Base-by-base conservation (phyloP, 441 rosid species). In the Euphorbia corollata region DNA sequence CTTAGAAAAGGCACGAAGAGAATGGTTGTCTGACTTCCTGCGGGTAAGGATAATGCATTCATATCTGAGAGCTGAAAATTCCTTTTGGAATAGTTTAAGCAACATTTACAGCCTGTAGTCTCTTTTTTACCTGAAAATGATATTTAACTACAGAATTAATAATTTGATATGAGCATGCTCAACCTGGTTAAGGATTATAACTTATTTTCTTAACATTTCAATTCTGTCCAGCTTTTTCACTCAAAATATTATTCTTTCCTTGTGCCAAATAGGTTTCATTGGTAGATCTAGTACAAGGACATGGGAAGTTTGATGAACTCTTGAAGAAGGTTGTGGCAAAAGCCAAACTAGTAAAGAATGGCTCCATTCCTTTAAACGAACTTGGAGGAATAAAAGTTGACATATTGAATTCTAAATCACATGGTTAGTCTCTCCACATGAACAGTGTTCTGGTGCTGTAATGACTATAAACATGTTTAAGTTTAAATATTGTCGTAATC, bases 11-110 rank as follows among this genome's bases (percentile, higher is more conserved):
- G 86, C 89, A 36, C 83, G 68, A 24, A 72, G 2, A 32, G 87
- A 71, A 63, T 93, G 97, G 99, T 76, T 87, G 75, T 77, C 79
- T 75, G 78, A 83, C 60, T 85, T 87, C 78, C 83, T 93, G 72
- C 95, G 83, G 84, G 99, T 89, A 76, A 69, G 69, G 50, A 30
- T 64, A 8, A 43, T 64, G 45, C 18, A 5, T 55, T 34, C 27
- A 3, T 34, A 30, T 11, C 0, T 9, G 4, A 22, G 69, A 8
- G 12, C 23, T 7, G 22, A 19, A 30, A 18, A 5, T 18, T 68
- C 22, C 16, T 9, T 22, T 61, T 6, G 51, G 32, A 27, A 27
- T 27, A 27, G 32, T 27, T 27, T 27, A 27, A 27, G 32, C 32
- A 27, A 27, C 32, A 20, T 36, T 0, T 36, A 53, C 38, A 11